These are phyloP conservation scores for Penicillium sclerotigenum DNA, from an alignment of 2,329 filamentous ascomycete genomes.

Conservation along the genomic window DNA sequence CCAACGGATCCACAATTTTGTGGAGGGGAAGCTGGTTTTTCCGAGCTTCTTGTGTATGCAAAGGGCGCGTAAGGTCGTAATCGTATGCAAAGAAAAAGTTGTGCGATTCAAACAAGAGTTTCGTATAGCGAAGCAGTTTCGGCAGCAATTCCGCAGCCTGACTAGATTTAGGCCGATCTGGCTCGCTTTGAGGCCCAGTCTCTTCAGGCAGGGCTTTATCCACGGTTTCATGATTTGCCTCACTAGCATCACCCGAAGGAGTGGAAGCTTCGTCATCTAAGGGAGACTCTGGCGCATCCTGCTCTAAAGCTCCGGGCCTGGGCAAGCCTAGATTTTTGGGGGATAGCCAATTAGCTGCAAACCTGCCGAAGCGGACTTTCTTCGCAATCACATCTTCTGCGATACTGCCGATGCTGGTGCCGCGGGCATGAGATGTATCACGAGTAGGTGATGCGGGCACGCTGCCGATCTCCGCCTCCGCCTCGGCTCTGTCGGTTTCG, in stretches of 20 bases:
- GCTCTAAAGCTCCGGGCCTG: conserved; percentile 63
- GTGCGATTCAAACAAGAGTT: conserved; percentile 76
- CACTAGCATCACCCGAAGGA: conserved; percentile 2
- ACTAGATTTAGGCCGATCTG: conserved; percentile 19
- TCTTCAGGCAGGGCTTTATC: conserved; percentile 7
- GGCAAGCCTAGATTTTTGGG: conserved; percentile 75
- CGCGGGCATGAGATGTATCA: conserved; percentile 25
- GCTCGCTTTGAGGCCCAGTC: conserved; percentile 6
- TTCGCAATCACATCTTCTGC: conserved; percentile 84
- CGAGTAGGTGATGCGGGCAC: conserved; percentile 27
- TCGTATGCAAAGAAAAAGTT: conserved; percentile 98
- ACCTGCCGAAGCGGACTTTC: conserved; percentile 80
- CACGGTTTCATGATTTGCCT: conserved; percentile 10
- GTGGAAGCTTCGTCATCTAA: conserved; percentile 26
- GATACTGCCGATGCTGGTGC: conserved; percentile 56
- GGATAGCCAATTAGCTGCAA: conserved; percentile 89
- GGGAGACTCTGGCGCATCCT: conserved; percentile 39
- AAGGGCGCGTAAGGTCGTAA: conserved; percentile 75
- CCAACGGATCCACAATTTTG: conserved; percentile 67
- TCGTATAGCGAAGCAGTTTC: conserved; percentile 78
- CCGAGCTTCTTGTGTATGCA: conserved; percentile 42
- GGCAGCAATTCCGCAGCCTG: conserved; percentile 64
- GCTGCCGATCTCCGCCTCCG: conserved; percentile 28
- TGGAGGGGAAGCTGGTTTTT: conserved; percentile 61
- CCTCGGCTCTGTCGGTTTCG: conserved; percentile 28